Evolutionary conservation across 495 filamentous ascomycete genomes (phyloP), one percentile per base, ranked within the genome.

Genomic region (Trichoderma orchidacearum): DNA sequence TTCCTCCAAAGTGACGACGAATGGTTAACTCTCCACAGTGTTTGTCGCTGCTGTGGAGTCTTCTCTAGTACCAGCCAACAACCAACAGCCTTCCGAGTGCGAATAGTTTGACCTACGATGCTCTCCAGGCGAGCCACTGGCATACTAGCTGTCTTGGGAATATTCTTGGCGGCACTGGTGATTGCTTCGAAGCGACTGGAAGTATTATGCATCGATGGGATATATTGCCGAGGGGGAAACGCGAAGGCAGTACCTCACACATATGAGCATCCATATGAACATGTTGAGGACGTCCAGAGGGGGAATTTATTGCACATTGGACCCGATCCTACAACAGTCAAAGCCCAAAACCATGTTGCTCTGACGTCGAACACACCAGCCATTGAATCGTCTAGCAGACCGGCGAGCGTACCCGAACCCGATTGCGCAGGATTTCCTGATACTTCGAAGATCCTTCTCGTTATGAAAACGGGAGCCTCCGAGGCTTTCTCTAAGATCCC

Each of bases 401-500:
- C 36, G 8, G 21, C 17, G 8, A 21, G n/a, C n/a, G n/a, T 17
- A 7, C n/a, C 36, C 12, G 21, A 52, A 13, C 21, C 50, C 50
- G 29, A 12, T 8, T 52, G 50, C 50, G 25, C 25, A 13, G 60
- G 52, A 13, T 72, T 72, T 38, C 72, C 71, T 0, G 61, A 70
- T 30, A 66, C 64, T 0, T 66, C 63, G 56, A 69, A 66, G 25
- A 66, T 76, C 31, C 66, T 75, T 17, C 56, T 75, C 17, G 64
- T 82, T 35, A 67, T 84, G 56, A 82, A 83, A 64, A 78, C 80
- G 27, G 79, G 80, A 45, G 79, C 79, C 15, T 72, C 71, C 12
- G 76, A 82, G 61, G 68, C 77, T 25, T 76, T 70, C 21, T 64
- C 71, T 18, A 73, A 71, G 45, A 62, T 83, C 29, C 75, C 81